Base-by-base conservation (phyloP, 2,329 filamentous ascomycete genomes). In the Hypoxylon sp. region DNA sequence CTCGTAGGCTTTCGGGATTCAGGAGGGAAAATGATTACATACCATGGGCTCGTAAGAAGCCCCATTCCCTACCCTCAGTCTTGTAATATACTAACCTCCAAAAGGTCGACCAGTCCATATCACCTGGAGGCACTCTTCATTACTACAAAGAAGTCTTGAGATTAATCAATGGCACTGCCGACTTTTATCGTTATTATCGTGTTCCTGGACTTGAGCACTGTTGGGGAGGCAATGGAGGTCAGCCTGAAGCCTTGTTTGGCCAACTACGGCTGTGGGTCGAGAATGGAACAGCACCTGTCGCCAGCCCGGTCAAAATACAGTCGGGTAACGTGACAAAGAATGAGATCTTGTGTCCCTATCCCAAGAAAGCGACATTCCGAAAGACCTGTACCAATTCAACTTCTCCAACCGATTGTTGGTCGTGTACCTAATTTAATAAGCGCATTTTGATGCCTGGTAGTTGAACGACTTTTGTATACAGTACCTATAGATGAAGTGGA, bases 11-110 rank as follows among this genome's bases (percentile, higher is more conserved):
- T 85, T 76, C 74, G 80, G 10, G 61, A 75, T 0, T 69, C 77
- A 0, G 84, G 84, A 33, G 84, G 83, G 17, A 86, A 86, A 70
- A 74, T 87, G 17, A 76, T 87, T 4, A 81, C 84, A 67, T 86
- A 80, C 24, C 84, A 86, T 68, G 84, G 83, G 44, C 39, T 66
- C 5, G 71, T 72, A 58, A 65, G 67, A 66, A 13, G 11, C 5
- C 47, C 11, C 3, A 22, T 8, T 1, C n/a, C 14, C 37, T 8
- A 6, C 14, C 29, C 8, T 31, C 26, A n/a, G 8, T 53, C 31
- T 26, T 11, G 22, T 17, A 10, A 9, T n/a, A 14, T 19, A 37
- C 26, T 39, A 51, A 58, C n/a, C 13, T 39, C n/a, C 1, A 11
- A 37, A 44, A 65, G 52, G 70, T 54, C 42, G 73, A 75, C 53